Conservation (phyloP, 768 basidiomycete species). For the Rickenella mellea region DNA sequence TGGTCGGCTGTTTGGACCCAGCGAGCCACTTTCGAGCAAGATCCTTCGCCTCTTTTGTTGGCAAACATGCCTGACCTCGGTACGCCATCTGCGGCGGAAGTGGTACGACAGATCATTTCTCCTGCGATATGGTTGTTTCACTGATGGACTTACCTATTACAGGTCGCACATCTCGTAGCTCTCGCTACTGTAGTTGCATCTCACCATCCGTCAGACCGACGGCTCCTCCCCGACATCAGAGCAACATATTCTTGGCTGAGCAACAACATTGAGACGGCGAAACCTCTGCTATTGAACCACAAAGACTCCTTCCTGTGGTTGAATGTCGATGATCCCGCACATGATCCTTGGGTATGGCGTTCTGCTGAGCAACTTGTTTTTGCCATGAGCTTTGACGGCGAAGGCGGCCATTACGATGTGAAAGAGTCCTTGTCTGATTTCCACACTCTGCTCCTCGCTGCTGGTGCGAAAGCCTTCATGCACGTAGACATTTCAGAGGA, state of each 20-base stretch:
- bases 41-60: conserved; percentile 22
- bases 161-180: conserved; percentile 33
- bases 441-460: conserved; percentile 9
- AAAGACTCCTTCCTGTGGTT: conserved; percentile 28
- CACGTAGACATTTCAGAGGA: too few species aligned
- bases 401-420: conserved; percentile 19
- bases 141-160: not conserved
- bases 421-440: conserved; percentile 13
- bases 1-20: conserved; percentile 42
- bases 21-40: conserved; percentile 22
- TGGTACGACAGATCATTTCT: conserved; percentile 25
- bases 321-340: conserved; percentile 32
- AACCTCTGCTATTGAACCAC: conserved; percentile 10
- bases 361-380: conserved; percentile 30
- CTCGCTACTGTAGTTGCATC: conserved; percentile 21
- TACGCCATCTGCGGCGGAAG: conserved; percentile 28
- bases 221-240: conserved; percentile 27
- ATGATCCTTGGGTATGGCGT: conserved; percentile 31
- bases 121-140: not conserved
- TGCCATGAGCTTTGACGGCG: conserved; percentile 18
- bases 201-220: conserved; percentile 14
- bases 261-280: conserved; percentile 14
- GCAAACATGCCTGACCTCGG: conserved; percentile 29
- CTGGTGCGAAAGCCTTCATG: conserved; percentile 6
- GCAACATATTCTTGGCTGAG: conserved; percentile 36